phyloP scores from a whole-genome alignment of 1,139 yeast species.

The Petasospora rhodanensis region DNA sequence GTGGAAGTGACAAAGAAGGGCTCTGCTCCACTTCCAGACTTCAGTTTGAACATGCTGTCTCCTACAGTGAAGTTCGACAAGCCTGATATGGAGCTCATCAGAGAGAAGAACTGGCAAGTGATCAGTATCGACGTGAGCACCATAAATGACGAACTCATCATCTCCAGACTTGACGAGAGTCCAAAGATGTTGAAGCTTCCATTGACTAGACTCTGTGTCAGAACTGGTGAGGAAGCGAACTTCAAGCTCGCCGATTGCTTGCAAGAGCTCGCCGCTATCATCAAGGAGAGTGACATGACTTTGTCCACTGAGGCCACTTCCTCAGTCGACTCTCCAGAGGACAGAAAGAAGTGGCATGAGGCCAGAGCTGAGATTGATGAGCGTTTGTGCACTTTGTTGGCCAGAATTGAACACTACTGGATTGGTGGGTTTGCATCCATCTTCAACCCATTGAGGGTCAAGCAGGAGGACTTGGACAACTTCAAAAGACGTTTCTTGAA shows the following conservation, averaged over 20 bases:
- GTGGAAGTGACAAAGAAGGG: constrained; percentile 16
- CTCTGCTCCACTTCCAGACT: constrained; percentile 15
- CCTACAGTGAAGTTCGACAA: constrained; percentile 13
- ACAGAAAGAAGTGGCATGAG: constrained; percentile 76
- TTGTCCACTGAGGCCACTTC: constrained; percentile 52
- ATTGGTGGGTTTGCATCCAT: constrained; percentile 75
- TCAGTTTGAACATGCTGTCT: constrained; percentile 8
- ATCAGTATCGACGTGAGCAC: constrained; percentile 62
- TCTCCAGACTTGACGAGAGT: constrained; percentile 40
- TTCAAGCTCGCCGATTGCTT: constrained; percentile 46
- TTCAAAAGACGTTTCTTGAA: constrained; percentile 38
- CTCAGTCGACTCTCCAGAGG: constrained; percentile 45
- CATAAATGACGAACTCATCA: constrained; percentile 50
- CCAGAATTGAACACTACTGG: constrained; percentile 62
- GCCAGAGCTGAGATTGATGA: constrained; percentile 59
- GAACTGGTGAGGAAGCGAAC: constrained; percentile 40
- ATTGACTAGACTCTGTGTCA: constrained; percentile 43
- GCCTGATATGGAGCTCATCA: constrained; percentile 14
- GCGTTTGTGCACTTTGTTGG: constrained; percentile 49
- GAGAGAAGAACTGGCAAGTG: constrained; percentile 44
- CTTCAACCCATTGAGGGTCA: constrained; percentile 36
- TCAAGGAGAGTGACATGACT: constrained; percentile 55
- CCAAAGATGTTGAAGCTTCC: constrained; percentile 61
- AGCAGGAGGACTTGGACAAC: constrained; percentile 28
- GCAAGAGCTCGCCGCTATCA: constrained; percentile 44